Percentiles rank a stretch among this genome's conserved stretches.
phyloP scores from a whole-genome alignment of 768 basidiomycete genomes.

The Tubosaeta sp. region DNA sequence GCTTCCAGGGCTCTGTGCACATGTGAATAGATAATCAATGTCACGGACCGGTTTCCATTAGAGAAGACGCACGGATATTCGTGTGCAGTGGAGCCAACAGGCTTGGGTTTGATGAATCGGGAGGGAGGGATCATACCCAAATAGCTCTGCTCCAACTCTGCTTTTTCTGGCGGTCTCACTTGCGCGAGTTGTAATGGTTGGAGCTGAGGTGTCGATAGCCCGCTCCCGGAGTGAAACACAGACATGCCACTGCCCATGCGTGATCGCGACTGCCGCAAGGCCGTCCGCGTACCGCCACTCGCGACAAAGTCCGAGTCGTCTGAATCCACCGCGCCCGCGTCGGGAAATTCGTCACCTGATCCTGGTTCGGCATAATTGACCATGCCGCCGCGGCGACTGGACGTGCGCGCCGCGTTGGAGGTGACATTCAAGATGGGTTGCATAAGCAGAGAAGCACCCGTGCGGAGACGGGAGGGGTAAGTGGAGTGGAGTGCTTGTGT shows the following conservation, averaged over 20 bases:
- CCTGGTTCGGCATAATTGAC: conserved; percentile 88
- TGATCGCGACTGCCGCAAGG: conserved; percentile 43
- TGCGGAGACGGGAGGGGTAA: conserved; percentile 86
- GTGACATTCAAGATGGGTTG: conserved; percentile 67
- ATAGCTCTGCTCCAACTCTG: conserved; percentile 83
- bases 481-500: conserved; percentile 76
- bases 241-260: conserved; percentile 46
- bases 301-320: conserved; percentile 82
- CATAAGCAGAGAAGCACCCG: conserved; percentile 84
- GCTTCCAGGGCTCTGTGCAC: conserved; percentile 56
- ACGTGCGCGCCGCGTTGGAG: conserved; percentile 41
- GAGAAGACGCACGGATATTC: conserved; percentile 63
- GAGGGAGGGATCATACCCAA: conserved; percentile 82
- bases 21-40: not conserved
- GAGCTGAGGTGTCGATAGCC: conserved; percentile 34
- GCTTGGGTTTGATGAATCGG: conserved; percentile 63
- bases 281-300: conserved; percentile 58
- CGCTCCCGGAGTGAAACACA: conserved; percentile 53
- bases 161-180: conserved; percentile 37
- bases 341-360: conserved; percentile 76
- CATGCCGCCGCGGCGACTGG: conserved; percentile 59
- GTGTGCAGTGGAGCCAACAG: conserved; percentile 58
- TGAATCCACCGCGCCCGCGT: conserved; percentile 77
- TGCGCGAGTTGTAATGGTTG: conserved; percentile 15
- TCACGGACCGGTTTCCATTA: not conserved